These are phyloP conservation scores for Salix koriyanagi DNA, from an alignment of 345 rosid genomes.

Conservation along the genomic window DNA sequence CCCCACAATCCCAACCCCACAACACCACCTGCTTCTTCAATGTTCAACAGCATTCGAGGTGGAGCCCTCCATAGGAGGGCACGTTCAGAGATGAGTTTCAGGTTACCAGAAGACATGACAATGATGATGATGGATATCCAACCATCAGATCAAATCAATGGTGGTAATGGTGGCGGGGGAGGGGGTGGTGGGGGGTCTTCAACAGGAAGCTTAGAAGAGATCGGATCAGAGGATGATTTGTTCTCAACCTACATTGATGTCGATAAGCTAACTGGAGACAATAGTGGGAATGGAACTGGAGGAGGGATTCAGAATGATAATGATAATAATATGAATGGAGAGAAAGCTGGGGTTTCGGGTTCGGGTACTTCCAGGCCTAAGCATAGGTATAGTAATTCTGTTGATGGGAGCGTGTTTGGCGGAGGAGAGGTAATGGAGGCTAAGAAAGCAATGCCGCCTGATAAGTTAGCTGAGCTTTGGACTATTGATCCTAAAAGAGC, in stretches of 20 bases:
- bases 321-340: slow-evolving; percentile 14
- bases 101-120: slow-evolving; percentile 70
- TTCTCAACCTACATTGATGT: slow-evolving; percentile 77
- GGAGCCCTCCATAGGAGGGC: slow-evolving; percentile 67
- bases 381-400: slow-evolving; percentile 75
- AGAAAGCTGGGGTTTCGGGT: not conserved
- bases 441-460: slow-evolving; percentile 89
- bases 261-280: slow-evolving; percentile 37
- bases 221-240: slow-evolving; percentile 77
- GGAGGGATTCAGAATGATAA: slow-evolving; percentile 8
- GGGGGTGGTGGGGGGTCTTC: slow-evolving; percentile 29
- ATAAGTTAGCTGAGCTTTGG: slow-evolving; percentile 80
- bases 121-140: slow-evolving; percentile 53
- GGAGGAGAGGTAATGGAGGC: slow-evolving; percentile 71
- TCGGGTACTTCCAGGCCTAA: slow-evolving; percentile 30
- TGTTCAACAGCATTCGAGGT: slow-evolving; percentile 9
- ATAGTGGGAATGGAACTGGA: slow-evolving; percentile 7
- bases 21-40: not conserved
- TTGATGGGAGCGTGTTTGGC: slow-evolving; percentile 50
- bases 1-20: not conserved
- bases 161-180: not conserved
- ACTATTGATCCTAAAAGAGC: slow-evolving; percentile 65
- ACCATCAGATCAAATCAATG: slow-evolving; percentile 48
- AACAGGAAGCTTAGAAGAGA: slow-evolving; percentile 47
- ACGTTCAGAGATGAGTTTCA: slow-evolving; percentile 73